Conservation (phyloP, 306 rosid genomes). For the Alnus rubra region DNA sequence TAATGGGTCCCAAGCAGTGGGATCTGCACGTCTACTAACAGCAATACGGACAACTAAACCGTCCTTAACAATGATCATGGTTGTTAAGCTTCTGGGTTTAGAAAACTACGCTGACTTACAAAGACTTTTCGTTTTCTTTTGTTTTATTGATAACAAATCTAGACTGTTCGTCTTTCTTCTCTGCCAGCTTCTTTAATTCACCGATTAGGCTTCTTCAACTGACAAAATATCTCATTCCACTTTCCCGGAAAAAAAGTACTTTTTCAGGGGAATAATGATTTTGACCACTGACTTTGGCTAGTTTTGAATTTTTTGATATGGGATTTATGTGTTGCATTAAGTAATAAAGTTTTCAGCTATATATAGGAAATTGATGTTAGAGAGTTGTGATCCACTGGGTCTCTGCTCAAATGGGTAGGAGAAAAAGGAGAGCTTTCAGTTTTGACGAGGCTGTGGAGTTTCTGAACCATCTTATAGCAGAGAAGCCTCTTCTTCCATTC, state of each 20-base stretch:
- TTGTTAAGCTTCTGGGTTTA: too few species aligned
- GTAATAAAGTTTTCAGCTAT: background rate
- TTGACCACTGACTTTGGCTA: slow-evolving; percentile 6
- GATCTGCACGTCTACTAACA: too few species aligned
- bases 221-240: background rate
- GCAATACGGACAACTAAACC: too few species aligned
- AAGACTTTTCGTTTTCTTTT: background rate
- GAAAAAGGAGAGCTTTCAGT: slow-evolving; percentile 32
- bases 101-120: too few species aligned
- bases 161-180: background rate
- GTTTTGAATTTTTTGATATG: background rate
- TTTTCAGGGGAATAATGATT: background rate
- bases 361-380: background rate
- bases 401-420: slow-evolving; percentile 52
- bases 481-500: slow-evolving; percentile 58
- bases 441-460: slow-evolving; percentile 56
- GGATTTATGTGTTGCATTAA: background rate
- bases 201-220: background rate
- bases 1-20: too few species aligned
- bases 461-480: slow-evolving; percentile 44
- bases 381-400: slow-evolving; percentile 13
- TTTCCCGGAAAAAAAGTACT: background rate
- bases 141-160: background rate
- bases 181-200: background rate
- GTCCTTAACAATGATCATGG: too few species aligned